phyloP scores from a whole-genome alignment of 2,329 filamentous ascomycete genomes.

The Colletotrichum kahawae region DNA sequence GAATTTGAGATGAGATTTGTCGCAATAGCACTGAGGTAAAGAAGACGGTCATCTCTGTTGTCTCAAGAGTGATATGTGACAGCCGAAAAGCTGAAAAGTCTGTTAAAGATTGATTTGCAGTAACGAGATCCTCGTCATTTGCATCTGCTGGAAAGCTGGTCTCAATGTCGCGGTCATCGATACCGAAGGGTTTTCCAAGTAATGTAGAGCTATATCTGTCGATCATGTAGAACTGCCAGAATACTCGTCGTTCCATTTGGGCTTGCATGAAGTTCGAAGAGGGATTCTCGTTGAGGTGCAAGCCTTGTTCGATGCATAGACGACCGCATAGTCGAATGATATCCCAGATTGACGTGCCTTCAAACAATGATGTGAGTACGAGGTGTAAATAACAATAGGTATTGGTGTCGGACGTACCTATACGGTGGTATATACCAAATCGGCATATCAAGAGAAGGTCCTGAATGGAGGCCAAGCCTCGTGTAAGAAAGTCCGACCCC shows the following conservation, averaged over 20 bases:
- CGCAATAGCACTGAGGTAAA: conserved; percentile 41
- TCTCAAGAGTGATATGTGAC: not conserved
- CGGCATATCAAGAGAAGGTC: conserved; percentile 43
- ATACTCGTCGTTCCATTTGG: conserved; percentile 43
- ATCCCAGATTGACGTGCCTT: conserved; percentile 43
- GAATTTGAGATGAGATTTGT: conserved; percentile 44
- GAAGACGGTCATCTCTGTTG: conserved; percentile 41
- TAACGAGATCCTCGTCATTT: conserved; percentile 35
- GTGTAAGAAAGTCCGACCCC: conserved; percentile 32
- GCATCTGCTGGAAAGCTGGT: conserved; percentile 39
- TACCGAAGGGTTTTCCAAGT: conserved; percentile 45
- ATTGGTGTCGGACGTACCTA: conserved; percentile 27
- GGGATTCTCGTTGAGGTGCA: conserved; percentile 29
- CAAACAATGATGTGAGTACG: not conserved
- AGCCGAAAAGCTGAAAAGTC: conserved; percentile 6
- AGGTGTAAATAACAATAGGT: too few relatives aligned
- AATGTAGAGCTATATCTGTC: conserved; percentile 48
- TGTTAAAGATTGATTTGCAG: conserved; percentile 13
- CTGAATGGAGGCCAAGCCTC: conserved; percentile 39
- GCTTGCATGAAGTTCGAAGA: conserved; percentile 30
- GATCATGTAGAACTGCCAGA: conserved; percentile 51
- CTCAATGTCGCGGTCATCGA: conserved; percentile 42
- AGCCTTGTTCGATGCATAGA: conserved; percentile 42
- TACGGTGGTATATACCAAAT: conserved; percentile 48
- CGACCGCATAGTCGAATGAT: conserved; percentile 43